Evolutionary conservation across 257 asterid genomes (phyloP), one percentile per base, ranked within the genome.

Genomic region (Solanum clarkiae): DNA sequence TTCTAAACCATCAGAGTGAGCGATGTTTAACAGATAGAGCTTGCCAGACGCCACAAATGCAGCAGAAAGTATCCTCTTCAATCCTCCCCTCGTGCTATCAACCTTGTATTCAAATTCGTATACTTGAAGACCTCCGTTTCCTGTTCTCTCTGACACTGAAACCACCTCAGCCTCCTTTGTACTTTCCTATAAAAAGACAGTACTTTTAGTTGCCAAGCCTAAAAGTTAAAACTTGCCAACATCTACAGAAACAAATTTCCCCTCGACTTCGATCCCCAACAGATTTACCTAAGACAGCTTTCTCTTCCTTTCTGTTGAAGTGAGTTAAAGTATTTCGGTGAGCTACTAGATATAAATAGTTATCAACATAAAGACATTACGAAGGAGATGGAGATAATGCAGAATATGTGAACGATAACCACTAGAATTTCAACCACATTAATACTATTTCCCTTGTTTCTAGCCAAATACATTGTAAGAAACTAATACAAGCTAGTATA

Each of bases 81-180:
- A 88, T 81, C 98, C 99, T 81, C 98, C 98, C 75, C 98, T 89
- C 24, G 93, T 91, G 92, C 99, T 96, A 86, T 96, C 99, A 26
- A 96, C 82, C 89, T 86, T 93, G 92, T 96, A 96, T 85, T 96
- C 99, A 87, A 96, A 90, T 91, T 96, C 99, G 24, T 94, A 96
- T 45, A 96, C 97, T 90, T 89, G 95, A 87, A 92, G 88, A 36
- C 98, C 98, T 74, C 70, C 90, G 16, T 83, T 55, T 24, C 94
- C 93, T 7, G 80, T 69, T 90, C 99, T 93, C 90, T 95, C 96
- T 0, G 95, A 93, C 54, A 92, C 92, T n/a, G 96, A 89, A 74
- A 96, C 88, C 53, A 96, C 97, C 91, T 93, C 94, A 29, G 95
- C 98, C 82, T 89, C 95, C 88, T 92, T 93, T 20, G 99, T 95